Evolutionary conservation across 768 basidiomycete species (phyloP), one percentile per base, ranked within the genome.

Genomic region (Paxillus rubicundulus): DNA sequence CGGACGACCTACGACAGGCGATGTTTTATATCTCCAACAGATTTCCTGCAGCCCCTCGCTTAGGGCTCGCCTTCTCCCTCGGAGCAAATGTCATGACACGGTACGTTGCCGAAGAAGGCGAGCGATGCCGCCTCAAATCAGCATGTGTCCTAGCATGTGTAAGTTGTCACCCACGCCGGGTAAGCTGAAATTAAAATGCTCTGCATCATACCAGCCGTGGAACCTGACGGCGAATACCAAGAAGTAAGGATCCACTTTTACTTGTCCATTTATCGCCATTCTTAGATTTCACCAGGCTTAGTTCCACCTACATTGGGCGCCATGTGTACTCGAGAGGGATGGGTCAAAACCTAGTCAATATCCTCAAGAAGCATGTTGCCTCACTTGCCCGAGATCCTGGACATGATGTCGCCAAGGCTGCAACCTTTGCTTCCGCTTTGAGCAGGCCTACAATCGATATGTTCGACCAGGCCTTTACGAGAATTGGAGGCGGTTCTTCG

Each of bases 31-130:
- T 98, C 49, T 77, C 84, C 2, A 69, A 80, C 44, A 65, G 69
- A 54, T 95, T 86, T 61, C 95, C 96, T 2, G 72, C 77, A 9
- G 92, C 96, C 0, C 89, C 87, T 4, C 73, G 98, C 34, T 70
- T 96, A 16, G 96, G 90, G 13, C 70, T 97, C 9, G 92, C 95
- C 7, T 98, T 96, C 75, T 97, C 93, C 4, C 81, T 99, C 34
- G 97, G 96, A 39, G 89, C 94, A 39, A 92, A 91, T 66, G 88
- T 98, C 33, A 72, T 98, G 60, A 88, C 92, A 32, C 80, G 91
- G 56, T 97, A 97, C 68, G 72, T 95, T 46, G 92, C 88, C 5
- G 87, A 96, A 71, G 89, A 96, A 65, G 85, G 88, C 13, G 74
- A 74, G 34, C 61, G 73, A 18, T 81, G 82, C 61, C 80, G 87